Evolutionary conservation across 2,329 filamentous ascomycete species (phyloP).

Genomic region (Tolypocladium paradoxum): DNA sequence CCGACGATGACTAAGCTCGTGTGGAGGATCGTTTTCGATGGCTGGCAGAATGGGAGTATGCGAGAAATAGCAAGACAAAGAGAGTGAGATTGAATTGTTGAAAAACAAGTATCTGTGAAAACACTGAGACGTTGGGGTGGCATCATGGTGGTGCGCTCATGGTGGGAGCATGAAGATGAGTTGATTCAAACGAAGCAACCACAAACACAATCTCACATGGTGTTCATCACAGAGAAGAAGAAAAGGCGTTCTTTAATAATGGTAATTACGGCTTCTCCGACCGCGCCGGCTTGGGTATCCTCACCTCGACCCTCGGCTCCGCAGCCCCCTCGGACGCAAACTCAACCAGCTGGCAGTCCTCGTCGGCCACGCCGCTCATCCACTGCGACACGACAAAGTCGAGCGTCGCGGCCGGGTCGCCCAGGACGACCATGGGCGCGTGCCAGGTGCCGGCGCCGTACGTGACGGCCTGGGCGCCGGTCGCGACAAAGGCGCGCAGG

Average conservation of each 20-base stretch:
- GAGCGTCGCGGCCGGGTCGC: slow-evolving; percentile 43
- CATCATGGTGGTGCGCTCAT: no score
- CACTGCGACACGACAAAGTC: slow-evolving; percentile 89
- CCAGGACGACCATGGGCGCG: slow-evolving; percentile 88
- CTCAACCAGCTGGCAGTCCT: slow-evolving; percentile 80
- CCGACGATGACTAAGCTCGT: neutral
- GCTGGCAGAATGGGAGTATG: neutral
- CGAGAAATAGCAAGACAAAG: no score
- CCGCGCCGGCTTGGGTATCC: slow-evolving; percentile 10
- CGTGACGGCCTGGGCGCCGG: slow-evolving; percentile 72
- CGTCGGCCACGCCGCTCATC: slow-evolving; percentile 66
- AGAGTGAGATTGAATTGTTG: neutral
- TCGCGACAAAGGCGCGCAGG: slow-evolving; percentile 69
- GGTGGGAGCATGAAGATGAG: no score
- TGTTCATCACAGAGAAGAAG: no score
- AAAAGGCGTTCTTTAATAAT: no score
- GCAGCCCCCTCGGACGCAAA: slow-evolving; percentile 20
- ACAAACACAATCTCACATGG: neutral
- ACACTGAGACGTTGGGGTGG: neutral
- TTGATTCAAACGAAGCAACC: no score
- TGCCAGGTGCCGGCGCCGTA: slow-evolving; percentile 92
- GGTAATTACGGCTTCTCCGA: neutral
- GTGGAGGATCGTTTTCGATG: neutral
- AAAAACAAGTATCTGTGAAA: neutral
- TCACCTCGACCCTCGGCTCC: slow-evolving; percentile 30